Conservation (phyloP, 495 filamentous ascomycete genomes). For the Talaromyces borbonicus region DNA sequence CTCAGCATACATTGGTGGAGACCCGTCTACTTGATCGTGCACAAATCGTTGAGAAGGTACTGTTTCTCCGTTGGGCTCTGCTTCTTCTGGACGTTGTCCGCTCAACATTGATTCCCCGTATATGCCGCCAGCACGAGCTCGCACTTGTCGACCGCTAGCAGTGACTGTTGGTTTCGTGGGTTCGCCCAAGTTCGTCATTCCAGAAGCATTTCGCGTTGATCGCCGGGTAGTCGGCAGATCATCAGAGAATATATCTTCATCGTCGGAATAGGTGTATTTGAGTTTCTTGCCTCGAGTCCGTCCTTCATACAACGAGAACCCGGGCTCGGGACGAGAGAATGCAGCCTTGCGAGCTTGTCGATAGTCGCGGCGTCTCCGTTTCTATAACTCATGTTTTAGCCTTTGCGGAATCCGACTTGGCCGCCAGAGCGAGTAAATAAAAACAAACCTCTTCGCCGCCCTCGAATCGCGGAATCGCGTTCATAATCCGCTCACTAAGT, state of each 20-base stretch:
- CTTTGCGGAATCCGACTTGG: too few species aligned
- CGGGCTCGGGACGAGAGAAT: slow-evolving; percentile 79
- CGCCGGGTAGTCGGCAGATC: slow-evolving; percentile 51
- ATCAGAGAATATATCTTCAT: slow-evolving; percentile 73
- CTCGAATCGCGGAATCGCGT: slow-evolving; percentile 87
- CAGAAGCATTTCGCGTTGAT: slow-evolving; percentile 61
- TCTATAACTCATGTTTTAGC: too few species aligned
- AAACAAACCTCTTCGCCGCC: slow-evolving; percentile 73
- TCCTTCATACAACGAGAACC: slow-evolving; percentile 90
- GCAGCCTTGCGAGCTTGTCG: slow-evolving; percentile 74
- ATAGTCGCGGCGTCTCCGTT: slow-evolving; percentile 89
- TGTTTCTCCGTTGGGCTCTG: slow-evolving; percentile 18
- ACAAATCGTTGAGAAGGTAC: slow-evolving; percentile 23
- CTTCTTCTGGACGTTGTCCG: slow-evolving; percentile 35
- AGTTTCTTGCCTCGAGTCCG: slow-evolving; percentile 91
- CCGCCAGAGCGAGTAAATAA: too few species aligned
- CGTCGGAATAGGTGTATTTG: slow-evolving; percentile 91
- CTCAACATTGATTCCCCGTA: slow-evolving; percentile 66
- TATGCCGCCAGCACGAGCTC: slow-evolving; percentile 59
- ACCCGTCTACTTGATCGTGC: slow-evolving; percentile 28
- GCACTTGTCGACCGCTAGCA: slow-evolving; percentile 80
- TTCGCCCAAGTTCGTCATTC: slow-evolving; percentile 60
- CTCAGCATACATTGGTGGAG: slow-evolving; percentile 45
- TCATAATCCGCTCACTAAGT: slow-evolving; percentile 66
- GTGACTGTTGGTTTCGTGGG: slow-evolving; percentile 70